Conservation (phyloP, 2,329 filamentous ascomycete species). For the Albifimbria verrucaria region DNA sequence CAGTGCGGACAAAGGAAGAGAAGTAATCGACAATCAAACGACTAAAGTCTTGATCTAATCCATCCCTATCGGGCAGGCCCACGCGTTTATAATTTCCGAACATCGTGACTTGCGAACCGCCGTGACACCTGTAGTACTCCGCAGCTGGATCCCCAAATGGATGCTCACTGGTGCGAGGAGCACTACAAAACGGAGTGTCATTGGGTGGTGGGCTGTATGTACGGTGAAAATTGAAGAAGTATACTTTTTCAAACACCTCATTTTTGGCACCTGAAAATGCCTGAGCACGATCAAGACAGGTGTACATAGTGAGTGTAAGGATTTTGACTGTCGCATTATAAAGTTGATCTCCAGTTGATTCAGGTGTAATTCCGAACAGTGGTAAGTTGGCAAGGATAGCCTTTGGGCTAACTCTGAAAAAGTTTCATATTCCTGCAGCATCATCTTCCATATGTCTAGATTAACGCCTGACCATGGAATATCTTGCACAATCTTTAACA, state of each 20-base stretch:
- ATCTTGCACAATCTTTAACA: not conserved
- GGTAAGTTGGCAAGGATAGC: not conserved
- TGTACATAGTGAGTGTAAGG: conserved; percentile 1
- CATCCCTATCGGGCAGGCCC: not conserved
- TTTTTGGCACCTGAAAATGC: not conserved
- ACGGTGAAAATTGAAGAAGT: conserved; percentile 1
- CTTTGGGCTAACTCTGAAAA: not conserved
- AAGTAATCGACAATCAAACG: conserved; percentile 2
- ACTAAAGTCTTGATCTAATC: conserved; percentile 1
- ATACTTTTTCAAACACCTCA: conserved; percentile 1
- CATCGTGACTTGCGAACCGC: conserved; percentile 1
- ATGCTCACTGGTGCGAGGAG: not conserved
- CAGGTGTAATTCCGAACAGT: not conserved
- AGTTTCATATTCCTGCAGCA: not conserved
- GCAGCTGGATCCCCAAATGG: not conserved
- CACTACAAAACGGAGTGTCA: not conserved
- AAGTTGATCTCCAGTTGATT: not conserved
- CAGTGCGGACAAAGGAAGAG: not conserved
- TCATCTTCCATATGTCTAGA: not conserved
- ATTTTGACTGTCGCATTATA: not conserved
- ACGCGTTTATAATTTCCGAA: conserved; percentile 1
- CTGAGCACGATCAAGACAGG: not conserved
- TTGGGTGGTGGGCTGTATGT: conserved; percentile 3
- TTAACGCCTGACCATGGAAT: not conserved
- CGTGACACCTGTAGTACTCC: conserved; percentile 1